A percentile compares a stretch with the other conserved stretches of the same genome.
Conservation (phyloP, 345 rosid species). For the Pistacia vera region DNA sequence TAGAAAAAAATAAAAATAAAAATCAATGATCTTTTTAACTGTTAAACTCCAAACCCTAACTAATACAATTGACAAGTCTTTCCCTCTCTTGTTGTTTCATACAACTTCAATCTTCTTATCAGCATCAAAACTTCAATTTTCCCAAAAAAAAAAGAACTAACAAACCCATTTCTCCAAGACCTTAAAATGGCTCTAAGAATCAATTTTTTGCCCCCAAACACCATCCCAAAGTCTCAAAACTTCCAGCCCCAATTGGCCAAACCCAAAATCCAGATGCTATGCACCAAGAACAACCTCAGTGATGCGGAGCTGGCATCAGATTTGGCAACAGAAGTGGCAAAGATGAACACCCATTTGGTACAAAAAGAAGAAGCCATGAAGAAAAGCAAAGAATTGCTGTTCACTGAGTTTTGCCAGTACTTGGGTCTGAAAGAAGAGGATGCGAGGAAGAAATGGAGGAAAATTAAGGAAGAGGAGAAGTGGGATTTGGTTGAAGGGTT, state of each 20-base stretch:
- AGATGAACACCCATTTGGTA: slow-evolving; percentile 44
- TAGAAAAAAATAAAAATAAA: no score
- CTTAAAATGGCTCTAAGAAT: neutral
- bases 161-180: no score
- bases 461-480: slow-evolving; percentile 60
- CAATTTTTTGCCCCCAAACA: slow-evolving; percentile 20
- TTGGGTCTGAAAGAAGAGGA: slow-evolving; percentile 49
- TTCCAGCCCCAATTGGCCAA: slow-evolving; percentile 13
- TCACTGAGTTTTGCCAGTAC: slow-evolving; percentile 60
- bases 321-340: slow-evolving; percentile 60
- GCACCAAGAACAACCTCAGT: slow-evolving; percentile 24
- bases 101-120: neutral
- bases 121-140: neutral
- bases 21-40: no score
- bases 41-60: neutral
- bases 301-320: slow-evolving; percentile 62
- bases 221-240: slow-evolving; percentile 14
- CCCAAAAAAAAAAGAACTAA: no score
- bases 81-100: no score
- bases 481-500: slow-evolving; percentile 53
- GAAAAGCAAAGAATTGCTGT: slow-evolving; percentile 67
- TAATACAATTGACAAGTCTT: neutral
- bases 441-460: slow-evolving; percentile 55
- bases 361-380: slow-evolving; percentile 75
- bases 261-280: slow-evolving; percentile 36